These are phyloP conservation scores for Gymnopilus junonius DNA, from an alignment of 768 basidiomycete genomes.

Conservation along the genomic window DNA sequence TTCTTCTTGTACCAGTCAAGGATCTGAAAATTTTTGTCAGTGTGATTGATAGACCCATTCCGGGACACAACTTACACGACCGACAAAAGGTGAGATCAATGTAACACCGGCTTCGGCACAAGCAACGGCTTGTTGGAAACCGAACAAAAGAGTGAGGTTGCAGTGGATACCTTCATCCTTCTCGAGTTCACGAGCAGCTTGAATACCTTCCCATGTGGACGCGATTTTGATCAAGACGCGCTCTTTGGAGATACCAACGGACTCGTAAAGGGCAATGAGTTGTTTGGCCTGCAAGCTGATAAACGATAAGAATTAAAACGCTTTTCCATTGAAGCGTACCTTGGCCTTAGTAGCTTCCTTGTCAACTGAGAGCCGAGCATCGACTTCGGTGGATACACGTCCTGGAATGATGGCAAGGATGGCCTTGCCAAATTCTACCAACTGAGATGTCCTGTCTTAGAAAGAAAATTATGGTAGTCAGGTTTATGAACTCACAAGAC, in stretches of 20 bases:
- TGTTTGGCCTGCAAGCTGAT: conserved; percentile 61
- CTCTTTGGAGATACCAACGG: conserved; percentile 91
- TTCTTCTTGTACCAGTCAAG: conserved; percentile 99
- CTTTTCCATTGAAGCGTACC: conserved; percentile 38
- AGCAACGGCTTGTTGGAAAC: conserved; percentile 97
- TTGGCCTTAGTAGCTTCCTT: conserved; percentile 91
- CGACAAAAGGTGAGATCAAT: conserved; percentile 99
- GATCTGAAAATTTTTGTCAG: conserved; percentile 55
- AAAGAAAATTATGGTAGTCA: not conserved
- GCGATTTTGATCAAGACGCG: conserved; percentile 99
- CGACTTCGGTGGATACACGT: conserved; percentile 98
- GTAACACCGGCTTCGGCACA: conserved; percentile 99
- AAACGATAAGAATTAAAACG: conserved; percentile 12
- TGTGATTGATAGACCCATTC: conserved; percentile 10
- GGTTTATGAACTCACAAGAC: conserved; percentile 63
- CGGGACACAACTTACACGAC: conserved; percentile 68
- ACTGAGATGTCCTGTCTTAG: conserved; percentile 47
- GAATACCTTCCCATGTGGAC: conserved; percentile 99
- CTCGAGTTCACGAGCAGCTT: conserved; percentile 97
- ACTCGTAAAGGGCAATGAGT: conserved; percentile 93
- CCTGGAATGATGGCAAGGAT: conserved; percentile 96
- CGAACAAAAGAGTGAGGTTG: conserved; percentile 98
- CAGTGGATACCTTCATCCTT: conserved; percentile 93
- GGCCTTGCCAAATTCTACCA: conserved; percentile 97
- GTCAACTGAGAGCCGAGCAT: conserved; percentile 96